Base-by-base conservation (phyloP, 176 grass and related monocot species). In the Urochloa ruziziensis region DNA sequence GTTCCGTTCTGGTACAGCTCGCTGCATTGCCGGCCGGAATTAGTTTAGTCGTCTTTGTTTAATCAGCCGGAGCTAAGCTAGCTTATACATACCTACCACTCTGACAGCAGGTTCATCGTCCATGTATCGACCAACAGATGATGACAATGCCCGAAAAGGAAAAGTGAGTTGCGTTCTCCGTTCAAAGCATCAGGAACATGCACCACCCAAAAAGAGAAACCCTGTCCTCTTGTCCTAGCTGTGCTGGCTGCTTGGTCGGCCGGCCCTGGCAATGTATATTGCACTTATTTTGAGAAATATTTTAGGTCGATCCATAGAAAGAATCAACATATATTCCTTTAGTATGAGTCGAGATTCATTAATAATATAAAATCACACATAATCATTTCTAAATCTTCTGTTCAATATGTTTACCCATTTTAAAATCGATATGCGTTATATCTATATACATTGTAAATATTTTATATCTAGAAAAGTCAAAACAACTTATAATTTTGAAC, bases 11-110 rank as follows among this genome's bases (percentile, higher is more conserved):
- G 67, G 23, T 54, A 67, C 62, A 67, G 82, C 61, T 54, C 61
- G 24, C 28, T 39, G 60, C 7, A 17, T 57, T 84, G 82, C 79
- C 79, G 79, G 58, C 79, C 79, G 52, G 48, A 7, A 80, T 68
- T 80, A 40, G 32, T 80, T 68, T 68, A 68, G 8, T 80, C 63
- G 78, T 68, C 78, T 56, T 80, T 80, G 63, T 80, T 68, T 56
- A 80, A 8, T 15, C 30, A 23, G 27, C 19, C 24, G 42, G 49
- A 42, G 23, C 23, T 40, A 8, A 24, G 73, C 32, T 44, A 40
- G 54, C 36, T 29, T 60, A 3, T 40, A 46, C n/a, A n/a, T n/a
- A n/a, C n/a, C n/a, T 28, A 43, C 32, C 75, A 61, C 40, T 36
- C 43, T 23, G 43, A 80, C 44, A 53, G 71, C 43, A 46, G 39